phyloP scores from a whole-genome alignment of 164 flowering plant genomes.

The Liriodendron chinense region DNA sequence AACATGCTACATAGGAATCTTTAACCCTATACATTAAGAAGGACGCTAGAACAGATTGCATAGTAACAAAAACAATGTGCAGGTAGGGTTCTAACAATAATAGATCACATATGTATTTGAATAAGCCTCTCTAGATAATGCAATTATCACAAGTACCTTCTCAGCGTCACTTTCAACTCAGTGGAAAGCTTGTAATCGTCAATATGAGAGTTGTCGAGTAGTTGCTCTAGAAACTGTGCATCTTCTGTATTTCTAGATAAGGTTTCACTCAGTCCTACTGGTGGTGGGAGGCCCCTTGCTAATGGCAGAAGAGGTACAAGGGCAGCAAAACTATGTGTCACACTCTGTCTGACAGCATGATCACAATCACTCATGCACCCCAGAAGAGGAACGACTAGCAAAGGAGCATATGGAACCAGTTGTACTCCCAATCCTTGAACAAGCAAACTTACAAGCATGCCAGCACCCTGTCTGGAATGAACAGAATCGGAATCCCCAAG shows the following conservation, averaged over 20 bases:
- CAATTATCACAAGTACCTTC: constrained; percentile 50
- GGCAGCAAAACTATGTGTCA: constrained; percentile 97
- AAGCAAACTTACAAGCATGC: constrained; percentile 91
- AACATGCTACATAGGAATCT: background rate
- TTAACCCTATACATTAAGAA: background rate
- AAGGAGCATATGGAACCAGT: constrained; percentile 85
- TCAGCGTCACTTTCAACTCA: constrained; percentile 74
- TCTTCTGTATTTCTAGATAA: constrained; percentile 72
- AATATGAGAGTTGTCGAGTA: constrained; percentile 95
- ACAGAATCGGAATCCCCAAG: constrained; percentile 66
- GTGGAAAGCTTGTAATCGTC: constrained; percentile 85
- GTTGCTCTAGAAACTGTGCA: constrained; percentile 84
- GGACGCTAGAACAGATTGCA: background rate
- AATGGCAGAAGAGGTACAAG: constrained; percentile 98
- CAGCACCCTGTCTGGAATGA: constrained; percentile 91
- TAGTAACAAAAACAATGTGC: background rate
- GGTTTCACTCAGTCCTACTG: constrained; percentile 62
- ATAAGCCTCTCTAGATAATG: background rate
- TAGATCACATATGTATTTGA: background rate
- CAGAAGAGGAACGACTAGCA: constrained; percentile 91
- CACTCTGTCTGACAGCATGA: constrained; percentile 85
- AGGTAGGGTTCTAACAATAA: background rate
- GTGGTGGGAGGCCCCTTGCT: constrained; percentile 85
- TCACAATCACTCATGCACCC: constrained; percentile 97
- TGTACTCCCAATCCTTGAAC: constrained; percentile 86